Base-by-base conservation (phyloP, 176 grass and related monocot species). In the Carex pumila region DNA sequence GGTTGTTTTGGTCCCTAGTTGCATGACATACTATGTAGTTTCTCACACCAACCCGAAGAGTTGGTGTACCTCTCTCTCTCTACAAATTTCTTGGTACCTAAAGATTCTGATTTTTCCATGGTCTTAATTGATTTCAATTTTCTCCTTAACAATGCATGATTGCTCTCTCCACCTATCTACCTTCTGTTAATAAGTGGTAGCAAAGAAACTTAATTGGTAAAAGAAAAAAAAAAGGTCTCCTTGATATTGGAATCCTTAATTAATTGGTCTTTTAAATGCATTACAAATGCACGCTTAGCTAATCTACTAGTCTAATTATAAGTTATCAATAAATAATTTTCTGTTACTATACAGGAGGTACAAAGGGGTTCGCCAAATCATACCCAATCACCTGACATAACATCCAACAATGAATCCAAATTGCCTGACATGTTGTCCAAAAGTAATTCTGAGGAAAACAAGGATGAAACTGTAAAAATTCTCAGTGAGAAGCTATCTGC, bases 401-500 rank as follows among this genome's bases (percentile, higher is more conserved):
- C 50, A 77, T 77, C 73, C 47, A 65, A 56, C 31, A 77, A 34
- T 56, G 73, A 77, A 56, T 25, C 73, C 43, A 8, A 83, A 68
- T 83, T 83, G 32, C 43, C 80, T 65, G 80, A 5, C 1, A 12
- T 69, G 25, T 57, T 65, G 18, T 59, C 75, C 14, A 86, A 61
- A 71, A 86, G 74, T 86, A 90, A 86, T 87, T n/a, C 58, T 4
- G 71, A 84, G 36, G 70, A 81, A 43, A 66, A 85, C n/a, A 79
- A 67, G 75, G 88, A 86, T 87, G 87, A 92, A 19, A 91, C 87
- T 19, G 83, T 92, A 43, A 89, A 94, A 86, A 81, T 74, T 32
- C 76, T 96, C 85, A 93, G 82, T 63, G 93, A 92, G 88, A 99
- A 94, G 66, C 77, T 99, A 12, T 94, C 97, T 57, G 89, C 88